Evolutionary conservation across 345 rosid species (phyloP).

Genomic region (Gossypium longicalyx): DNA sequence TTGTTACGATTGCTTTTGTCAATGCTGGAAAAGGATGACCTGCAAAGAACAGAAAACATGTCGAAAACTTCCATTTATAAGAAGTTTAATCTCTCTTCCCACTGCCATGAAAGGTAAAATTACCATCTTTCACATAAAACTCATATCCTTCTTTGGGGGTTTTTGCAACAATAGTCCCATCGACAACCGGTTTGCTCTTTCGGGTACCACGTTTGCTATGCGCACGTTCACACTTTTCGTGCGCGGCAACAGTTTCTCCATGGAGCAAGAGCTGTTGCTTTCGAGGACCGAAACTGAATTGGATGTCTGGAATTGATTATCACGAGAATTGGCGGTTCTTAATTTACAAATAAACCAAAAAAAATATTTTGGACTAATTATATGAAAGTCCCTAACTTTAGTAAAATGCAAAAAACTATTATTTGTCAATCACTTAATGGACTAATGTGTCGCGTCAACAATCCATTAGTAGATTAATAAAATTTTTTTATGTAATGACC

Average conservation of each 20-base stretch:
- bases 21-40: constrained; percentile 53
- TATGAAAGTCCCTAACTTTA: too few relatives aligned
- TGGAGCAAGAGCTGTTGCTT: constrained; percentile 78
- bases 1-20: constrained; percentile 40
- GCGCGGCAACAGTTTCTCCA: constrained; percentile 42
- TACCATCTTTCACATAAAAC: constrained; percentile 60
- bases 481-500: too few relatives aligned
- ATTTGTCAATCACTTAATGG: too few relatives aligned
- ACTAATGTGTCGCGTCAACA: too few relatives aligned
- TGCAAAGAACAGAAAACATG: constrained; percentile 19
- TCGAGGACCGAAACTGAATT: constrained; percentile 92
- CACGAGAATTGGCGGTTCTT: neutral
- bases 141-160: constrained; percentile 50
- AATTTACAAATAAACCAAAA: too few relatives aligned
- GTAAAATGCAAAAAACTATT: too few relatives aligned
- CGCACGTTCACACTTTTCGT: constrained; percentile 66
- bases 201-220: constrained; percentile 62
- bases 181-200: constrained; percentile 16
- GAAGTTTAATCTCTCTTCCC: neutral
- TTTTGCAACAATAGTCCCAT: constrained; percentile 42
- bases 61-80: neutral
- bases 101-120: constrained; percentile 3
- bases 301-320: constrained; percentile 53
- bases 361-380: too few relatives aligned
- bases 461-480: too few relatives aligned